Evolutionary conservation across 176 grass and related monocot species (phyloP), one percentile per base, ranked within the genome.

Genomic region (Paspalum vaginatum): DNA sequence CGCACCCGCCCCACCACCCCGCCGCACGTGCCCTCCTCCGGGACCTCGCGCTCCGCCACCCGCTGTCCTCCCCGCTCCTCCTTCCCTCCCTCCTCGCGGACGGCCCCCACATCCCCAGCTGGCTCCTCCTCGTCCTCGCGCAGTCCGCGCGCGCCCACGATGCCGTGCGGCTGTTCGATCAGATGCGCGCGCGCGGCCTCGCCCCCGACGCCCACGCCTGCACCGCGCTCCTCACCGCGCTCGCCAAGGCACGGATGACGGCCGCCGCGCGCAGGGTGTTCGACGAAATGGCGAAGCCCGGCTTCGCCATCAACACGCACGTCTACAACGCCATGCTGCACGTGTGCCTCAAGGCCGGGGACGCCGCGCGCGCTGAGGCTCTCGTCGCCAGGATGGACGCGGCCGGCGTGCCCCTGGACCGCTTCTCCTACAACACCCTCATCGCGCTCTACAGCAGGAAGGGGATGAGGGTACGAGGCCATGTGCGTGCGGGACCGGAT

Each of bases 321-420:
- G 91, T 98, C 13, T 94, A 82, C 64, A 98, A 94, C 82, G 85
- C 92, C 47, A 94, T 98, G 92, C 84, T 98, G 46, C 89, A 94
- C 87, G 95, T 94, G 11, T 94, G 89, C 76, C 65, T 90, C 40
- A 98, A 86, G 83, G 85, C 95, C 5, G 89, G 95, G 27, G 83
- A 97, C 69, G 40, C 76, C 10, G 42, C 71, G 2, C 75, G 61
- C 13, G 89, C 95, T 1, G 82, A 80, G 78, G 61, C 72, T 45
- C 77, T 97, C 40, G 17, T 97, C 26, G 52, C 61, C 14, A 77
- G 86, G 79, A 97, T 97, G 88, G 91, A 97, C 39, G 44, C 46
- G 1, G 85, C 70, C 5, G 88, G 53, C 17, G 68, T 92, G 17
- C 82, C 42, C 9, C 63, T 94, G 27, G 86, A 91, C 77, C 75